phyloP scores from a whole-genome alignment of 371 early-diverging fungal species.

The Mortierella sp. region DNA sequence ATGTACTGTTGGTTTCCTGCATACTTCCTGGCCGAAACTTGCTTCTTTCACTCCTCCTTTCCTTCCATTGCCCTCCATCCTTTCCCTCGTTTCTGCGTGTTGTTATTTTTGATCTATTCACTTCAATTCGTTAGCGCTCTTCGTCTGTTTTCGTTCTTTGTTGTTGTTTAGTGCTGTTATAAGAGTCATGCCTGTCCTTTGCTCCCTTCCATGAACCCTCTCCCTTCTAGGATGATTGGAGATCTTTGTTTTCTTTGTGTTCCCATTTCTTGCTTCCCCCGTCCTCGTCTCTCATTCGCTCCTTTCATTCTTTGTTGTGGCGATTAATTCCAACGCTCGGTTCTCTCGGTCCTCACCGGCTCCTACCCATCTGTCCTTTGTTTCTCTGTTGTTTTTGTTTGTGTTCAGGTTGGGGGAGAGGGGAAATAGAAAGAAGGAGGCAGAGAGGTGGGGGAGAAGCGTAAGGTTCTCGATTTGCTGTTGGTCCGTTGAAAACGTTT shows the following conservation, averaged over 20 bases:
- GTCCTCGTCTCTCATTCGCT: neutral
- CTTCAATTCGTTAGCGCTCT: neutral
- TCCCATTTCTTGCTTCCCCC: neutral
- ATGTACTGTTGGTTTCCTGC: too few species aligned
- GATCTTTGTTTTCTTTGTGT: neutral
- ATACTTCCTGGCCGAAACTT: neutral
- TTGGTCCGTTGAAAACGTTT: too few species aligned
- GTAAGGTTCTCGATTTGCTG: too few species aligned
- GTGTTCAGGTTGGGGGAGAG: neutral
- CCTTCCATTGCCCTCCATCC: neutral
- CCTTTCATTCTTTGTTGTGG: neutral
- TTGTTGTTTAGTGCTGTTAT: neutral
- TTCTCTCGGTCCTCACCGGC: neutral
- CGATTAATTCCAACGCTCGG: neutral
- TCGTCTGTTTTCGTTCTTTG: neutral
- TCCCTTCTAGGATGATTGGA: neutral
- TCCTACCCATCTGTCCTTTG: neutral
- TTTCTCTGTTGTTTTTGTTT: neutral
- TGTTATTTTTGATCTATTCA: neutral
- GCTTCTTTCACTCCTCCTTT: neutral
- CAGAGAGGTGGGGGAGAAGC: neutral
- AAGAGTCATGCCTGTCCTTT: too few species aligned
- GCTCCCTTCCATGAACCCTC: neutral
- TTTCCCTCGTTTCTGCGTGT: neutral
- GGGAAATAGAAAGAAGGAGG: neutral